phyloP scores from a whole-genome alignment of 768 basidiomycete species.

The Lactifluus pinguis region DNA sequence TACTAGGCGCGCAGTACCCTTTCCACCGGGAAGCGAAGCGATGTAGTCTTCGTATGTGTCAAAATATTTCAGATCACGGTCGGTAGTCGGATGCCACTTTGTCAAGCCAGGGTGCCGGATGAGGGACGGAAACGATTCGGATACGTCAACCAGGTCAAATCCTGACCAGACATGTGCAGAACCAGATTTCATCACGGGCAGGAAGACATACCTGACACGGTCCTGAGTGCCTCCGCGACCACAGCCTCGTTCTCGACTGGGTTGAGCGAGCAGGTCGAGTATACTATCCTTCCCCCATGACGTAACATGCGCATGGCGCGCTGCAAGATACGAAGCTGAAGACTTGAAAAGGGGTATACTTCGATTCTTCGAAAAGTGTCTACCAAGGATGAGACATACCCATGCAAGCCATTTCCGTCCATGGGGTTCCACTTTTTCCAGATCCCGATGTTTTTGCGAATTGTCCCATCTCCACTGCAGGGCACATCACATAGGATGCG shows the following conservation, averaged over 20 bases:
- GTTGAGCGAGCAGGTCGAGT: slow-evolving; percentile 96
- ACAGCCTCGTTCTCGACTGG: slow-evolving; percentile 98
- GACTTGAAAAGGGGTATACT: slow-evolving; percentile 35
- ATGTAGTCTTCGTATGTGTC: slow-evolving; percentile 55
- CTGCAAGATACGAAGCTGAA: slow-evolving; percentile 87
- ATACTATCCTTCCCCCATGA: slow-evolving; percentile 86
- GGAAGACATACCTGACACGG: slow-evolving; percentile 48
- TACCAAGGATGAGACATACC: slow-evolving; percentile 36
- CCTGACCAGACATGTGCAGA: slow-evolving; percentile 30
- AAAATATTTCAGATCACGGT: slow-evolving; percentile 42
- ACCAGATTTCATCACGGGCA: not conserved
- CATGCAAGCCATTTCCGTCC: slow-evolving; percentile 87
- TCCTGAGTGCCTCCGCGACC: slow-evolving; percentile 70
- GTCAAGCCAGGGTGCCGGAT: slow-evolving; percentile 67
- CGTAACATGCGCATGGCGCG: slow-evolving; percentile 88
- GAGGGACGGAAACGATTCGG: slow-evolving; percentile 61
- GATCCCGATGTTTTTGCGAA: slow-evolving; percentile 90
- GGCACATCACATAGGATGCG: slow-evolving; percentile 95
- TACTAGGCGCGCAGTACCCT: slow-evolving; percentile 53
- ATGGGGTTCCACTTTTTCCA: slow-evolving; percentile 88
- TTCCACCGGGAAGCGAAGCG: slow-evolving; percentile 38
- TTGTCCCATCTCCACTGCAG: slow-evolving; percentile 93
- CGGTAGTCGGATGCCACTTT: slow-evolving; percentile 68
- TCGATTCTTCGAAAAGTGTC: not conserved
- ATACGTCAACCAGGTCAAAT: slow-evolving; percentile 74